These are phyloP conservation scores for Aspergillus proliferans DNA, from an alignment of 2,329 filamentous ascomycete species.

Conservation along the genomic window DNA sequence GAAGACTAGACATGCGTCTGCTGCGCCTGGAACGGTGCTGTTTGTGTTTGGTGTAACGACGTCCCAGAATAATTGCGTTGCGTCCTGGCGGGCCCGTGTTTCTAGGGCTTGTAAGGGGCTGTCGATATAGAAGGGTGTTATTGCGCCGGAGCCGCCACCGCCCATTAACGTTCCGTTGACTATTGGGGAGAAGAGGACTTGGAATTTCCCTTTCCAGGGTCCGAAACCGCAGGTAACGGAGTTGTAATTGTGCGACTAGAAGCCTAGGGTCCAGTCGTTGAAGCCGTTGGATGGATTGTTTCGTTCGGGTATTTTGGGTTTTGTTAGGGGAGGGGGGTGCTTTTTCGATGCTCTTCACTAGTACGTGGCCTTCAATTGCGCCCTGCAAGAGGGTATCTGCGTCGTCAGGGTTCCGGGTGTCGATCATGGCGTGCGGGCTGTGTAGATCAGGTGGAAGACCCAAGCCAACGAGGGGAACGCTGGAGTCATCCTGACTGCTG, in stretches of 20 bases:
- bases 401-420: slow-evolving; percentile 20
- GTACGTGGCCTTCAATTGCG: slow-evolving; percentile 25
- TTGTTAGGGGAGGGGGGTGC: slow-evolving; percentile 43
- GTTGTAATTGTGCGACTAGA: neutral
- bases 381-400: neutral
- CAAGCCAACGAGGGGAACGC: neutral
- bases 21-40: neutral
- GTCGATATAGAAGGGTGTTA: neutral
- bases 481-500: slow-evolving; percentile 37
- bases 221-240: neutral
- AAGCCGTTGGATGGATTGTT: neutral
- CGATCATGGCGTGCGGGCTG: slow-evolving; percentile 23
- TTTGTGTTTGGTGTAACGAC: neutral
- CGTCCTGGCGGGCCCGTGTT: neutral
- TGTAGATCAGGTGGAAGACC: neutral
- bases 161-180: neutral
- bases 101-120: neutral
- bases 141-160: neutral
- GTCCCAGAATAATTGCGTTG: neutral
- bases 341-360: slow-evolving; percentile 42
- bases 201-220: neutral
- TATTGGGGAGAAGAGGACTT: neutral
- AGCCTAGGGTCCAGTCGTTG: neutral
- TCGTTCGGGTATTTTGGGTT: slow-evolving; percentile 18
- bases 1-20: slow-evolving; percentile 17